Base-by-base conservation (phyloP, 2,329 filamentous ascomycete genomes). In the Aspergillus felis region DNA sequence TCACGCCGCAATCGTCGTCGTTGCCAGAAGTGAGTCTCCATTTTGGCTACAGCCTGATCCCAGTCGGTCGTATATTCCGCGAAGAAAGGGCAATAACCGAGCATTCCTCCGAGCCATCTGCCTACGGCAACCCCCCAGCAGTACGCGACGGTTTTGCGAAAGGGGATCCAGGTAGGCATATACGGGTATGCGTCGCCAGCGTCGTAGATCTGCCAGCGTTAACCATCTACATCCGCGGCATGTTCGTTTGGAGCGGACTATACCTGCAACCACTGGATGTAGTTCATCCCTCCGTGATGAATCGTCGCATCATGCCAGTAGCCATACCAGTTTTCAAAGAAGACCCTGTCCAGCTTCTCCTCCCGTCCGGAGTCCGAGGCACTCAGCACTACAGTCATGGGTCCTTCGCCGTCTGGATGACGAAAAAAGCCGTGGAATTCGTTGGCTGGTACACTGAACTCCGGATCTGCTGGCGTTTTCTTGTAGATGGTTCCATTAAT, bases 271-370 rank as follows among this genome's bases (percentile, higher is more conserved):
- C 49, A 55, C 29, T 61, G 61, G 29, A 62, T 61, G 27, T 25
- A 59, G 35, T 61, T 52, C 12, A 62, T 24, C 8, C 58, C 58
- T 8, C 61, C 61, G 9, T 61, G 41, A 20, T 62, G 47, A 41
- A 61, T 22, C 28, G 57, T 28, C 1, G 58, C 58, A 29, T 62
- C 61, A 12, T 62, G 61, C 58, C 58, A 62, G 24, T 61, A 62
- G 17, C 61, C 61, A 7, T 62, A 62, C 61, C 58, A 61, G 27
- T 62, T 62, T 28, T 62, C 61, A 25, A 62, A 62, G 48, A 61
- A 62, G 6, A 61, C 24, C 9, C 61, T 52, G 29, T 62, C 58
- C 10, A 62, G 56, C 54, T 62, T 54, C 29, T 59, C 56, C 27
- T 62, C 58, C 9, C 46, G 52, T 1, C 61, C 61, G 0, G 61